Conservation (phyloP, 345 rosid species). For the Microcos paniculata region DNA sequence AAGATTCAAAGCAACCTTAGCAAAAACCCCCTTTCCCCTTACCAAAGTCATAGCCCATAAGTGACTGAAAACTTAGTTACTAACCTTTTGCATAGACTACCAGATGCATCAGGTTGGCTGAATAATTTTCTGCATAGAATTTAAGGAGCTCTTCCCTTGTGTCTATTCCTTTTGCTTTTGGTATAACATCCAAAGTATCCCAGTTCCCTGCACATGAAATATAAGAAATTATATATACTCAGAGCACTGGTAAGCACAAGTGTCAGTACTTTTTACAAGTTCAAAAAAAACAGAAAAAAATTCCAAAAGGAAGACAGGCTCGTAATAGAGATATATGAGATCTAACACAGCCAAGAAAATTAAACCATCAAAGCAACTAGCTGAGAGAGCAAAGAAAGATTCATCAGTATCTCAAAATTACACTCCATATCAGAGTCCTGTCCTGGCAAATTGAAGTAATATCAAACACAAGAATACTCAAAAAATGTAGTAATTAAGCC, state of each 20-base stretch:
- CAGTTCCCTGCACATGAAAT: slow-evolving; percentile 53
- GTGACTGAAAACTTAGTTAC: slow-evolving; percentile 15
- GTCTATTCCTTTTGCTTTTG: slow-evolving; percentile 72
- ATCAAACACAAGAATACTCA: background rate
- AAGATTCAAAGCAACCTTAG: slow-evolving; percentile 5
- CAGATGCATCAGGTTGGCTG: slow-evolving; percentile 84
- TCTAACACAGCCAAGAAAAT: background rate
- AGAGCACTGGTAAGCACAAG: background rate
- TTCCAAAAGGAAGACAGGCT: background rate
- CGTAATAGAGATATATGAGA: background rate
- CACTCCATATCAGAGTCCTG: background rate
- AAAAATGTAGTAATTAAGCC: background rate
- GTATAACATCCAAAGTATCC: slow-evolving; percentile 78
- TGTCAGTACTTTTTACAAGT: background rate
- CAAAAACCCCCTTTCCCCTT: background rate
- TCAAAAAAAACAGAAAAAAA: background rate
- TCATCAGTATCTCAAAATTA: background rate
- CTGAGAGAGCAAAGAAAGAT: background rate
- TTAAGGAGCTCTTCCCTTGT: slow-evolving; percentile 73
- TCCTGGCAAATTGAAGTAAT: background rate
- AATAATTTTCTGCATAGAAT: slow-evolving; percentile 75
- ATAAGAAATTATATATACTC: background rate
- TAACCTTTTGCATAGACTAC: slow-evolving; percentile 79
- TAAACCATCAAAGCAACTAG: background rate
- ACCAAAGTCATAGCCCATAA: background rate